Evolutionary conservation across 2,329 filamentous ascomycete species (phyloP), one percentile per base, ranked within the genome.

Genomic region (Aspergillus versicolor): DNA sequence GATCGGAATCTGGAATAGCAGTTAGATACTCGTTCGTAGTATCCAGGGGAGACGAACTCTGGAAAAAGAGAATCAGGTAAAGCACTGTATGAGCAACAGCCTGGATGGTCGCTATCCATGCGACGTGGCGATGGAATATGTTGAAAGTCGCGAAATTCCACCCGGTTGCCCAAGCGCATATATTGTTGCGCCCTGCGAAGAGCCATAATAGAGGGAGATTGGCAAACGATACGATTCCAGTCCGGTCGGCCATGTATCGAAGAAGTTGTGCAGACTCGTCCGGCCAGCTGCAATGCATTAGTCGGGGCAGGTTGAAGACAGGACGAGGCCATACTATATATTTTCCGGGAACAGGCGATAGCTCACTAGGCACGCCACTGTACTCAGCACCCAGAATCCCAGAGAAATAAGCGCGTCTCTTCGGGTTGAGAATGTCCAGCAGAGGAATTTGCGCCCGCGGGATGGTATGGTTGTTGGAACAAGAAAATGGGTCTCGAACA

Each of bases 101-200:
- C 61, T 88, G 80, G 0, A 85, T 56, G 0, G 86, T 86, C 5
- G 85, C 80, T 2, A 88, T 77, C 17, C 87, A 78, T 0, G 88
- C 87, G 3, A 87, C 77, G 78, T 85, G 86, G 0, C 87, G 82
- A 69, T 90, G 88, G 52, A 89, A 88, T 41, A 84, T 80, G 62
- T 84, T 89, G 65, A 85, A 89, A 0, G 84, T 85, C 2, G 80
- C 79, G 67, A 87, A 89, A 11, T 83, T 84, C 86, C 87, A 90
- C 0, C 87, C 87, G 0, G 88, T 89, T 0, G 85, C 67, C 84
- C 84, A 88, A 54, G 88, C 75, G 15, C 89, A 77, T 0, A 86
- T 65, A 51, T 90, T 88, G 60, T 90, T 90, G 9, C 88, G 78
- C 66, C 84, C 83, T 0, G 82, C 84, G 61, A 90, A 89, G 0